phyloP scores from a whole-genome alignment of 75 land plant genomes.

The Picea sitchensis region DNA sequence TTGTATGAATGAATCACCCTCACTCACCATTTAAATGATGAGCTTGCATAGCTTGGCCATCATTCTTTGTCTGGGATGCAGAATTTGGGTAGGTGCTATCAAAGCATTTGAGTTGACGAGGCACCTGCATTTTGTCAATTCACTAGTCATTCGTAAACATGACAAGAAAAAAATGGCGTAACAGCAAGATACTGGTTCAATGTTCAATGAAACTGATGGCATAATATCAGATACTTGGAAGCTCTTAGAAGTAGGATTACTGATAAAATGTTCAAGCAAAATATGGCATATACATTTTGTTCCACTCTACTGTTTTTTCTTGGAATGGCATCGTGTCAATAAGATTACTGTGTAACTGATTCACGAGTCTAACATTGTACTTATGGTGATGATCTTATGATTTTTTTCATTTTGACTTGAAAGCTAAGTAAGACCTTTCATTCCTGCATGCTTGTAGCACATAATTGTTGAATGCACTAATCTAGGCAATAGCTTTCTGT shows the following conservation, averaged over 20 bases:
- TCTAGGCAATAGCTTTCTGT: background rate
- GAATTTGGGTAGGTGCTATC: background rate
- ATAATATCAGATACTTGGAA: background rate
- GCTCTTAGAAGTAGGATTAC: background rate
- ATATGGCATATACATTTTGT: background rate
- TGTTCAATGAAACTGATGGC: background rate
- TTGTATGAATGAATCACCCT: background rate
- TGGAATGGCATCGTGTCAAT: background rate
- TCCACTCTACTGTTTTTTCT: background rate
- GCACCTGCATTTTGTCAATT: constrained; percentile 5
- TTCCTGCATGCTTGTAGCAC: background rate
- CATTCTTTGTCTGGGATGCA: background rate
- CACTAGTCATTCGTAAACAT: background rate
- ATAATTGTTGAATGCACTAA: background rate
- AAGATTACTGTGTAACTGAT: background rate
- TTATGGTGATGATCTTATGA: background rate
- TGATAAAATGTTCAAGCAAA: background rate
- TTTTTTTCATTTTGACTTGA: background rate
- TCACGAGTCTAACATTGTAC: background rate
- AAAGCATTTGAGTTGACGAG: background rate
- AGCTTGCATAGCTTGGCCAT: background rate
- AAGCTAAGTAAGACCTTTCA: background rate
- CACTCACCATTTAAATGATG: constrained; percentile 5
- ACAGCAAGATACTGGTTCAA: background rate
- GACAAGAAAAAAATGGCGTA: background rate